Percentiles rank a stretch among this genome's conserved stretches.
phyloP scores from a whole-genome alignment of 1,284 basidiomycete species.

The Puccinia triticina region DNA sequence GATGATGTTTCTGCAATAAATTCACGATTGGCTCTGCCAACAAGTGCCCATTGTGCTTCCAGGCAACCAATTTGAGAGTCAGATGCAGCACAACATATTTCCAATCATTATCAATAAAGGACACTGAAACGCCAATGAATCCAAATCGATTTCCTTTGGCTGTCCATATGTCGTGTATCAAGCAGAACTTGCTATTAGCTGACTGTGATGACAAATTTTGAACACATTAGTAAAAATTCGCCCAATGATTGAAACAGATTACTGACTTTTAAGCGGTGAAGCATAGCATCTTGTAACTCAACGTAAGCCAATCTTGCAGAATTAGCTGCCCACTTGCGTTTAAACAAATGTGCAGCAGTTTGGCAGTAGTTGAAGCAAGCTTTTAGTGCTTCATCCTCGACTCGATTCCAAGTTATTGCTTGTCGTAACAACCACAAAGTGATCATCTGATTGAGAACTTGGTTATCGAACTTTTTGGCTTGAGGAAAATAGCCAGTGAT shows the following conservation, averaged over 20 bases:
- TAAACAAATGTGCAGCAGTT: neutral
- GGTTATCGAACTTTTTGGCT: neutral
- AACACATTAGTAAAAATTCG: neutral
- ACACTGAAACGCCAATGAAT: constrained; percentile 12
- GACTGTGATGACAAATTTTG: neutral
- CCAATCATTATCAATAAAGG: constrained; percentile 13
- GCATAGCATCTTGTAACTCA: neutral
- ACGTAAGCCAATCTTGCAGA: neutral
- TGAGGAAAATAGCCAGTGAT: neutral
- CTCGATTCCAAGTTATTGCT: neutral
- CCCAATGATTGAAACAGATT: neutral
- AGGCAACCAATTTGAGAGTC: neutral
- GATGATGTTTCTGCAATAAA: neutral
- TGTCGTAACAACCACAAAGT: constrained; percentile 14
- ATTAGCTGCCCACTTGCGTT: neutral
- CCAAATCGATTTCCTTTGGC: constrained; percentile 8
- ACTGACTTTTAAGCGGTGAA: neutral
- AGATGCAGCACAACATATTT: neutral
- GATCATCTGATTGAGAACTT: neutral
- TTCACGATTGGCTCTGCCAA: constrained; percentile 6
- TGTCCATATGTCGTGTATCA: constrained; percentile 5
- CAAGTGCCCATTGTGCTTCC: constrained; percentile 2
- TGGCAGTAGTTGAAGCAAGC: neutral
- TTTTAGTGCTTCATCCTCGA: neutral
- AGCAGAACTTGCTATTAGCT: neutral